Evolutionary conservation across 2,329 filamentous ascomycete genomes (phyloP), one percentile per base, ranked within the genome.

Genomic region (Neodidymelliopsis sp.): DNA sequence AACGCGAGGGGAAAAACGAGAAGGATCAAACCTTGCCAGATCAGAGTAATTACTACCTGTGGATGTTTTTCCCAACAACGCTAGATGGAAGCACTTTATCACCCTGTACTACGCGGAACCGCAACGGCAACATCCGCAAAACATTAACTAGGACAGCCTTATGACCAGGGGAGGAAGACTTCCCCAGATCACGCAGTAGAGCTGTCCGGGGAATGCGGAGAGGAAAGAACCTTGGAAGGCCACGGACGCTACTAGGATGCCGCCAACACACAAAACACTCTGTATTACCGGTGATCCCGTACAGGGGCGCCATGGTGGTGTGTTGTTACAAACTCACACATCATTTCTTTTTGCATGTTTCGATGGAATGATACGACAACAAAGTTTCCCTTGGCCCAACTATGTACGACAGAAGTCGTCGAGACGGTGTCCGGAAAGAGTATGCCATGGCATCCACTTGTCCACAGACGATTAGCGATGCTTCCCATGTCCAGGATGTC

Each of bases 291-390:
- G 30, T n/a, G 27, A 42, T 35, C 24, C 23, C 22, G 34, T 25
- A 39, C 23, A 38, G 24, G 39, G 23, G 18, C 34, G 16, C 23
- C 15, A 18, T 24, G 24, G 22, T 36, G 29, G 30, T 24, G 41
- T 3, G 25, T 36, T 39, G 47, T 30, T 34, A 45, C 35, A 53
- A 49, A 51, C 49, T 40, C 37, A 37, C 33, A 57, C 59, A 49
- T 27, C 18, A 40, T 53, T 47, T 66, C 59, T 59, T 46, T 65
- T 63, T 67, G 49, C 62, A 49, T 36, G 39, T 36, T 10, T 23
- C n/a, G 28, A 30, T 34, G 22, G 31, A 40, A 53, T 56, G 49
- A 57, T 43, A 60, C 47, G 41, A 58, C 47, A 50, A 56, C 40
- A 54, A 41, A 37, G 42, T 47, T 38, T 35, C 46, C 33, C 57